These are phyloP conservation scores for Globisporangium irregulare DNA, from an alignment of 352 stramenopile species.

Conservation along the genomic window DNA sequence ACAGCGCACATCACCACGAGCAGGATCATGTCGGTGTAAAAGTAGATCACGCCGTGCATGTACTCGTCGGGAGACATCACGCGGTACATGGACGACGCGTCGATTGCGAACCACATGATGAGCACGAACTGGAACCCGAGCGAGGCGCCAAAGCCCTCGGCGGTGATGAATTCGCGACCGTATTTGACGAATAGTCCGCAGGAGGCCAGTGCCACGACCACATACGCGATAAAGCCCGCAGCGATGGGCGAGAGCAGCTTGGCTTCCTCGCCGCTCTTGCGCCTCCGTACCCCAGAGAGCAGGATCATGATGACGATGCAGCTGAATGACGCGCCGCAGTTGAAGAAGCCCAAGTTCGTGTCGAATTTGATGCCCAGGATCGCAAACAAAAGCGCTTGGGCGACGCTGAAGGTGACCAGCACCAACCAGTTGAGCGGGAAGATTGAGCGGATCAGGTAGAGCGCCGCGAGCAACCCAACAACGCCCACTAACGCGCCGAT, in stretches of 20 bases:
- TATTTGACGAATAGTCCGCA: conserved; percentile 28
- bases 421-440: conserved; percentile 11
- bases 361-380: conserved; percentile 28
- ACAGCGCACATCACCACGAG: conserved; percentile 39
- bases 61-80: conserved; percentile 61
- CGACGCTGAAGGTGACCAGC: conserved; percentile 37
- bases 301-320: conserved; percentile 41
- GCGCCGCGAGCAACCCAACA: conserved; percentile 1
- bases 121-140: conserved; percentile 45
- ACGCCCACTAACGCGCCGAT: neutral
- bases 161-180: conserved; percentile 26
- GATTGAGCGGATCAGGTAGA: conserved; percentile 1
- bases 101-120: conserved; percentile 49
- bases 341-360: conserved; percentile 42
- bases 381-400: conserved; percentile 40
- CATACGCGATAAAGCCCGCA: conserved; percentile 28
- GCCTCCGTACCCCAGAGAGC: conserved; percentile 22
- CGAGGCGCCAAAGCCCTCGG: conserved; percentile 34
- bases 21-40: conserved; percentile 62
- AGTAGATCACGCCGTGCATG: conserved; percentile 67
- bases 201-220: conserved; percentile 21
- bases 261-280: conserved; percentile 12
- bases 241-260: conserved; percentile 30
- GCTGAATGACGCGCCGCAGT: conserved; percentile 38
- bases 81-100: conserved; percentile 53